These are phyloP conservation scores for Colletotrichum sp. DNA, from an alignment of 2,329 filamentous ascomycete genomes.

Conservation along the genomic window DNA sequence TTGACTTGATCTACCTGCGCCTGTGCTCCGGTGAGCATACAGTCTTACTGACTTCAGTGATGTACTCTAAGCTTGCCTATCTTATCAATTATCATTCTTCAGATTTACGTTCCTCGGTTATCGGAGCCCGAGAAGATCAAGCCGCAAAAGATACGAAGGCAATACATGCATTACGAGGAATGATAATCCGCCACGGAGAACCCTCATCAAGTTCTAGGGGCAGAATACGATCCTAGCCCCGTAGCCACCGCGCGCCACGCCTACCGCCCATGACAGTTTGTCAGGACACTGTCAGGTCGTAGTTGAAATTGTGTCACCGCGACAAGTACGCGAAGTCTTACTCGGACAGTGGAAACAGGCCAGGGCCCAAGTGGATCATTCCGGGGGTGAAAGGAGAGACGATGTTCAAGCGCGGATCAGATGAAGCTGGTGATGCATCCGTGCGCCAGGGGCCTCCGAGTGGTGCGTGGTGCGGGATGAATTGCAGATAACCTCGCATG, in stretches of 20 bases:
- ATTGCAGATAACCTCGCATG: background rate
- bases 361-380: background rate
- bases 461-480: background rate
- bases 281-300: conserved; percentile 1
- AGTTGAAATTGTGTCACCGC: background rate
- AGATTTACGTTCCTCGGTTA: background rate
- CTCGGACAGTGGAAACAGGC: background rate
- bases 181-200: background rate
- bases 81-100: background rate
- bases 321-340: background rate
- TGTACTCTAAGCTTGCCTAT: background rate
- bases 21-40: background rate
- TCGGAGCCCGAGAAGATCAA: background rate
- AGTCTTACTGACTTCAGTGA: background rate
- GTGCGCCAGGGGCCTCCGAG: background rate
- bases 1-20: background rate
- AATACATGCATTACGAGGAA: background rate
- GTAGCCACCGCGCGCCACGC: background rate
- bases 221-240: background rate
- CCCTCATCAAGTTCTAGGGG: background rate
- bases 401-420: background rate
- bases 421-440: background rate
- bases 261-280: conserved; percentile 12
- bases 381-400: background rate
- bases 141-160: background rate